Percentiles rank a stretch among this genome's conserved stretches.
phyloP scores from a whole-genome alignment of 495 filamentous ascomycete species.

The Podospora bellae-mahoneyi region DNA sequence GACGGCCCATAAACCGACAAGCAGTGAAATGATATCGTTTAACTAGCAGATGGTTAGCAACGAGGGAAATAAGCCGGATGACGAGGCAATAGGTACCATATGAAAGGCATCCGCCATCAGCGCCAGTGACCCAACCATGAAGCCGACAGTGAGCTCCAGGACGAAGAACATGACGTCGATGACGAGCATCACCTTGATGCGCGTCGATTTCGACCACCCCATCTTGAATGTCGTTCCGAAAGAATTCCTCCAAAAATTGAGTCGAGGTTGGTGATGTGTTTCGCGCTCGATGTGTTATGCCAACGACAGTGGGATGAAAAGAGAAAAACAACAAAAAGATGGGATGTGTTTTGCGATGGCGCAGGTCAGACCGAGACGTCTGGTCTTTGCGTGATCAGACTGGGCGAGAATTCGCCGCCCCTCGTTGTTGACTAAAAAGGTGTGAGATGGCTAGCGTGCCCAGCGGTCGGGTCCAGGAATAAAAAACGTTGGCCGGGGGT shows the following conservation, averaged over 20 bases:
- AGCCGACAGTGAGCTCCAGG: conserved; percentile 80
- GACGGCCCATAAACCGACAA: conserved; percentile 93
- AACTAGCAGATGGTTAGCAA: conserved; percentile 48
- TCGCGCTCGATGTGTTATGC: background rate
- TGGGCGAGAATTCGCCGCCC: conserved; percentile 9
- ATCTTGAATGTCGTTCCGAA: conserved; percentile 45
- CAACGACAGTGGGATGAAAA: background rate
- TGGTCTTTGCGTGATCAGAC: background rate
- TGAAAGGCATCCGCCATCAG: conserved; percentile 97
- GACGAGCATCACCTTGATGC: conserved; percentile 87
- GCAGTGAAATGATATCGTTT: conserved; percentile 92
- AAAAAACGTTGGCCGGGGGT: background rate
- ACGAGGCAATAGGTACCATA: conserved; percentile 58
- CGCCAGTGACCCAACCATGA: conserved; percentile 83
- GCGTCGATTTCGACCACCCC: conserved; percentile 87
- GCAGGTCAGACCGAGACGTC: background rate
- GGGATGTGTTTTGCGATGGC: background rate
- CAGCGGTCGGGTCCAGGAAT: background rate
- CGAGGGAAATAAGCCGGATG: background rate
- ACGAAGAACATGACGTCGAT: conserved; percentile 90
- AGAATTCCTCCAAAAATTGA: conserved; percentile 1
- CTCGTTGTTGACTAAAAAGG: conserved; percentile 6
- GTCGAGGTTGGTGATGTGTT: background rate
- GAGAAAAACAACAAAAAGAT: background rate
- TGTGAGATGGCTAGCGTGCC: conserved; percentile 2